Base-by-base conservation (phyloP, 75 land plant genomes). In the Pinus taeda region DNA sequence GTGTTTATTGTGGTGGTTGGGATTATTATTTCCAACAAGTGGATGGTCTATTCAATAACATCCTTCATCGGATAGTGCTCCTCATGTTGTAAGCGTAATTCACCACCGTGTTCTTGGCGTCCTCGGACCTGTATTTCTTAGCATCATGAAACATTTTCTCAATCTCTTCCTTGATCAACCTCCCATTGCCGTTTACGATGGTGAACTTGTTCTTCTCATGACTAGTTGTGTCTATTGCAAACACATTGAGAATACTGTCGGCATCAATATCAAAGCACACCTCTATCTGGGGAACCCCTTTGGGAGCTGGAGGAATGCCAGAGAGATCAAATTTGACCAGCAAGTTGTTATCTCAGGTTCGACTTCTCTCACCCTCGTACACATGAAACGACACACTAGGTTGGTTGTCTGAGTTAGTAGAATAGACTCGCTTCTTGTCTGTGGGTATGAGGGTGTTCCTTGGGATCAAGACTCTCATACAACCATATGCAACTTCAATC, bases 361-460 rank as follows among this genome's bases (percentile, higher is more conserved):
- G 33, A 33, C 33, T 33, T 33, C 33, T 33, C 33, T 33, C 33
- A 33, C 33, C 33, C 33, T 33, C 33, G 33, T 33, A 33, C 33
- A 33, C 33, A 33, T 33, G 33, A 33, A 33, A 33, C 49, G 80
- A 20, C 20, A 83, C 72, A 21, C 75, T 62, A 39, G 78, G 77
- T 57, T 79, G 77, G 59, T 80, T 83, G 65, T 79, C 82, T 14
- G 64, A 33, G 56, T 59, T 65, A 7, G 84, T 76, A 17, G 77
- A 61, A 64, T 78, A 82, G 4, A 74, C 71, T 30, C 74, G 39
- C 63, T 77, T 81, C 75, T 78, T 82, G 76, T 82, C 71, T 18
- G 85, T 83, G 12, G 85, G 85, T 6, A 83, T 83, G 69, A 78
- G 69, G 17, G 85, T 80, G 63, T 83, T 83, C 33, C 74, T 75